A percentile compares a stretch with the other conserved stretches of the same genome.
Conservation (phyloP, 352 stramenopile genomes). For the Pythium oligandrum region DNA sequence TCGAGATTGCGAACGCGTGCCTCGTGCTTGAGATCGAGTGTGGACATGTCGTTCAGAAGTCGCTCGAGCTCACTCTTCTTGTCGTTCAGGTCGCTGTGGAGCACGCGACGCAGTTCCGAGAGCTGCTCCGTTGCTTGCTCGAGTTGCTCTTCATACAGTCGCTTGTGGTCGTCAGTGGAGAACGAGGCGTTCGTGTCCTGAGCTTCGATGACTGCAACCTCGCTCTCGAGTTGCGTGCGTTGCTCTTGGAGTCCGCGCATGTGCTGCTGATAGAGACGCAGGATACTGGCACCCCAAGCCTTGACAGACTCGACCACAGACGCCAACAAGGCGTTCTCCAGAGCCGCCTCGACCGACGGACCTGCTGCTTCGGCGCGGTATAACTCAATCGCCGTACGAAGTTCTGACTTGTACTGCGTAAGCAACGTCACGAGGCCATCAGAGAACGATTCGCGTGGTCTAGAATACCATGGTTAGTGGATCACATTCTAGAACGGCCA, state of each 20-base stretch:
- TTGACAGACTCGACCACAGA: conserved; percentile 40
- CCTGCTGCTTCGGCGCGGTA: conserved; percentile 31
- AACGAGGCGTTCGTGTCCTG: conserved; percentile 23
- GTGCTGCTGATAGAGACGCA: conserved; percentile 47
- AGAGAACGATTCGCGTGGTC: conserved; percentile 39
- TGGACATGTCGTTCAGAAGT: conserved; percentile 35
- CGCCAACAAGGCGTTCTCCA: conserved; percentile 31
- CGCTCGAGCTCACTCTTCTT: conserved; percentile 45
- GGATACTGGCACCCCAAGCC: conserved; percentile 36
- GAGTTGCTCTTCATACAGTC: conserved; percentile 36
- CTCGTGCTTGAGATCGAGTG: conserved; percentile 58
- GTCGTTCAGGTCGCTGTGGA: conserved; percentile 39
- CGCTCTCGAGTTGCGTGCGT: conserved; percentile 21
- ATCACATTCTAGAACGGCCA: no score
- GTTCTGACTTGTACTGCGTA: conserved; percentile 56
- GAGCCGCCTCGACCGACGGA: conserved; percentile 17
- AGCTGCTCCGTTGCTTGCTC: conserved; percentile 44
- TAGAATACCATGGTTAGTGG: not conserved
- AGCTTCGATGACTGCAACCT: conserved; percentile 16
- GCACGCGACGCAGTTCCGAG: conserved; percentile 33
- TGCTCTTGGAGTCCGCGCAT: conserved; percentile 24
- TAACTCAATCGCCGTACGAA: conserved; percentile 30
- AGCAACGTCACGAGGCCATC: conserved; percentile 43
- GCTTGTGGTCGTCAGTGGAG: conserved; percentile 45
- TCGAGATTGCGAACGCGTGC: conserved; percentile 44